phyloP scores from a whole-genome alignment of 2,329 filamentous ascomycete species.

The Plectosphaerella plurivora region DNA sequence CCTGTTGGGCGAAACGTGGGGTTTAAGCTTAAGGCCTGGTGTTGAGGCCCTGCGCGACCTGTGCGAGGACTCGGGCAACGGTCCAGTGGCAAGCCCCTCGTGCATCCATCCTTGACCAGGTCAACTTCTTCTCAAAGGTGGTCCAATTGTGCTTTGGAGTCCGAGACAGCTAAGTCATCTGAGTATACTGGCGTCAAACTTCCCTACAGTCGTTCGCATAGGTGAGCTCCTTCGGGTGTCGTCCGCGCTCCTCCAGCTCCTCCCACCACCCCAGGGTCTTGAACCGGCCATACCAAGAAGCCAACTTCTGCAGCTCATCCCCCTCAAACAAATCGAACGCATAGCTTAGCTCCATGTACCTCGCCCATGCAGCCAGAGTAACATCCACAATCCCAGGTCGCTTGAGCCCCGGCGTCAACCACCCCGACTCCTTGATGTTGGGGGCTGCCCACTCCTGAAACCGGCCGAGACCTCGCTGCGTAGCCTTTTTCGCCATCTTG shows the following conservation, averaged over 20 bases:
- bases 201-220: not conserved
- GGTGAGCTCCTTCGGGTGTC: constrained; percentile 6
- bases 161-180: no score
- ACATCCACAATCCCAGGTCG: constrained; percentile 14
- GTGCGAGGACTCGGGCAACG: no score
- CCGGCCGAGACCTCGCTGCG: constrained; percentile 8
- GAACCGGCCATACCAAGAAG: constrained; percentile 13
- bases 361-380: constrained; percentile 8
- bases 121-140: no score
- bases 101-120: no score
- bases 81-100: no score
- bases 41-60: no score
- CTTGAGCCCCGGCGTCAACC: constrained; percentile 14
- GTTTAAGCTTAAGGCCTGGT: no score
- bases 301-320: constrained; percentile 7
- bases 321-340: constrained; percentile 9
- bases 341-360: constrained; percentile 14
- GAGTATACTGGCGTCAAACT: not conserved
- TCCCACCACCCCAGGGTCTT: constrained; percentile 14
- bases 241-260: constrained; percentile 11
- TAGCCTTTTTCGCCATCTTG: constrained; percentile 5
- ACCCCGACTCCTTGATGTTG: constrained; percentile 10
- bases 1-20: no score
- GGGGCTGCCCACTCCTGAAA: constrained; percentile 9
- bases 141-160: no score